Base-by-base conservation (phyloP, 2,329 filamentous ascomycete species). In the Neofusicoccum cordaticola region DNA sequence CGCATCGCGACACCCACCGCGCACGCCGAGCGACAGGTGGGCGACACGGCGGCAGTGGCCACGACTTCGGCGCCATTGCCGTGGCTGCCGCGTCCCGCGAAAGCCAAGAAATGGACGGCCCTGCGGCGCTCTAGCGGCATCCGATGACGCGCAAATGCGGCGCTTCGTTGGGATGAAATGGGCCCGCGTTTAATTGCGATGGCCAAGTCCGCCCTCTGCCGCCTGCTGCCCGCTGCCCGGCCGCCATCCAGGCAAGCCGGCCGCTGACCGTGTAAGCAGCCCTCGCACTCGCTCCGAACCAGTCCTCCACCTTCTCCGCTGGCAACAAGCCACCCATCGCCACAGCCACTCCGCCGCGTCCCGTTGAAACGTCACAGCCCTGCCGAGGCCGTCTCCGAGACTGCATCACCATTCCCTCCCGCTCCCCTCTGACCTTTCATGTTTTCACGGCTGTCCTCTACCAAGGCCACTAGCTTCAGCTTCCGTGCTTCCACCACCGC, bases 131-230 rank as follows among this genome's bases (percentile, higher is more conserved):
- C 37, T 39, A 39, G 37, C 37, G 37, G 37, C 11, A 11, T 39
- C 37, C 37, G 50, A 52, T 52, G 50, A 52, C 50, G 50, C 34
- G 31, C 34, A 52, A 52, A 39, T 37, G 50, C 50, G 50, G 31
- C 50, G 31, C 31, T n/a, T 3, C 50, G 34, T 37, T 37, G 50
- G 50, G 15, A 52, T 52, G 50, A 19, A 37, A 47, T 45, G 56
- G 56, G 31, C 17, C 56, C 41, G 56, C 31, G 56, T 60, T 60
- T 60, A 47, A 60, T 60, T 60, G n/a, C 56, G 56, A 60, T 19
- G 34, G 50, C 50, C 50, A 52, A 52, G 50, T 37, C 56, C 56
- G 56, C 34, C 42, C 11, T 8, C 41, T 47, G 56, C 56, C 56
- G 56, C 56, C 56, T 19, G 56, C 27, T 31, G 27, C 27, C 27